phyloP scores from a whole-genome alignment of 768 basidiomycete species.

The Cystofilobasidium ferigula region DNA sequence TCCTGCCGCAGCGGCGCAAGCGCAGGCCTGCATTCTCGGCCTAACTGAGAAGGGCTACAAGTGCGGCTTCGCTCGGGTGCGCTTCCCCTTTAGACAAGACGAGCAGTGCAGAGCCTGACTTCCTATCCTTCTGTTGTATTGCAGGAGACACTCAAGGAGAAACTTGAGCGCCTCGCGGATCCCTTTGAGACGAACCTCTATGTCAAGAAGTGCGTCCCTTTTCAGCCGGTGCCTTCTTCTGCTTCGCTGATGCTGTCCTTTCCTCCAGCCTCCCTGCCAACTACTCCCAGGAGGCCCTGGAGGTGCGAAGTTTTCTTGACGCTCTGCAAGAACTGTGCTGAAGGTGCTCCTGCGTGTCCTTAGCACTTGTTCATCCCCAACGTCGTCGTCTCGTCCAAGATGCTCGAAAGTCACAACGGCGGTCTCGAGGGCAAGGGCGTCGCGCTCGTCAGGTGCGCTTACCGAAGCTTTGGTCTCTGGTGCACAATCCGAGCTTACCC shows the following conservation, averaged over 20 bases:
- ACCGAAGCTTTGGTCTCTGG: neutral
- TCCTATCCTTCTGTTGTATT: neutral
- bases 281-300: slow-evolving; percentile 17
- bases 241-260: neutral
- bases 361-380: slow-evolving; percentile 19
- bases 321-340: neutral
- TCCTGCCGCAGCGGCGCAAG: slow-evolving; percentile 4
- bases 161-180: slow-evolving; percentile 23
- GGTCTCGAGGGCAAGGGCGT: slow-evolving; percentile 23
- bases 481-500: neutral
- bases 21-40: slow-evolving; percentile 13
- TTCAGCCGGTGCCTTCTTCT: neutral
- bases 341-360: neutral
- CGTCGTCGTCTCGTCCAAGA: slow-evolving; percentile 23
- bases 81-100: neutral
- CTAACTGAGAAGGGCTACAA: slow-evolving; percentile 21
- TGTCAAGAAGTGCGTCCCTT: slow-evolving; percentile 23
- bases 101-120: neutral
- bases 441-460: slow-evolving; percentile 13
- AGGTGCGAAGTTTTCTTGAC: neutral
- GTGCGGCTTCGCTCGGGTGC: slow-evolving; percentile 17
- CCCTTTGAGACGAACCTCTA: slow-evolving; percentile 26
- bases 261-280: slow-evolving; percentile 13
- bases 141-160: slow-evolving; percentile 26
- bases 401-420: slow-evolving; percentile 19